These are phyloP conservation scores for Fusarium sterilihyphosum DNA, from an alignment of 2,329 filamentous ascomycete genomes.

Conservation along the genomic window DNA sequence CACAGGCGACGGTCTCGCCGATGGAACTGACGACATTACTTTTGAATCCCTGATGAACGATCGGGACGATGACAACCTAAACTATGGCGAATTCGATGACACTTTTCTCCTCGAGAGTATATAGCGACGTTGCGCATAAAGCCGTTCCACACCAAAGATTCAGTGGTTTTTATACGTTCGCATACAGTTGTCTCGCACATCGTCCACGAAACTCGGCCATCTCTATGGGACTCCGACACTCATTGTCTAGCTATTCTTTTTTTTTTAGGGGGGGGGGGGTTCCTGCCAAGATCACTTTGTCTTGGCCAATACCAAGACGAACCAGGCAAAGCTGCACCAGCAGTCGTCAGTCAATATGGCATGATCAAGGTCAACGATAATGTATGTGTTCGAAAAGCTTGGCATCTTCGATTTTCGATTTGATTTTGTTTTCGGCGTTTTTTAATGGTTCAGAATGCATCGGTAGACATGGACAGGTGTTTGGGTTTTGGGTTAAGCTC, in stretches of 20 bases:
- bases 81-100: constrained; percentile 57
- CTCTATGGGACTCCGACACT: not conserved
- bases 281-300: not conserved
- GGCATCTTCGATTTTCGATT: not conserved
- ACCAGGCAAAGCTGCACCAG: not conserved
- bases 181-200: not conserved
- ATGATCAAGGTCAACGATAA: not conserved
- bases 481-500: not conserved
- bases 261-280: too few species aligned
- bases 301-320: not conserved
- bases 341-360: not conserved
- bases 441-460: constrained; percentile 1
- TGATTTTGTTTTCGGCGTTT: not conserved
- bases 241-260: not conserved
- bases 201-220: not conserved
- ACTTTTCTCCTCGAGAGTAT: constrained; percentile 53
- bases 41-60: constrained; percentile 62
- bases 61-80: constrained; percentile 50
- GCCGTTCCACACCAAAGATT: not conserved
- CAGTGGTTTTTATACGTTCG: not conserved
- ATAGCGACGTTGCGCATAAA: not conserved
- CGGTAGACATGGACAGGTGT: constrained; percentile 5
- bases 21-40: constrained; percentile 49
- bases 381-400: constrained; percentile 2
- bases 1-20: constrained; percentile 47